phyloP scores from a whole-genome alignment of 2,329 filamentous ascomycete genomes.

The Ceratocystis huliohia region DNA sequence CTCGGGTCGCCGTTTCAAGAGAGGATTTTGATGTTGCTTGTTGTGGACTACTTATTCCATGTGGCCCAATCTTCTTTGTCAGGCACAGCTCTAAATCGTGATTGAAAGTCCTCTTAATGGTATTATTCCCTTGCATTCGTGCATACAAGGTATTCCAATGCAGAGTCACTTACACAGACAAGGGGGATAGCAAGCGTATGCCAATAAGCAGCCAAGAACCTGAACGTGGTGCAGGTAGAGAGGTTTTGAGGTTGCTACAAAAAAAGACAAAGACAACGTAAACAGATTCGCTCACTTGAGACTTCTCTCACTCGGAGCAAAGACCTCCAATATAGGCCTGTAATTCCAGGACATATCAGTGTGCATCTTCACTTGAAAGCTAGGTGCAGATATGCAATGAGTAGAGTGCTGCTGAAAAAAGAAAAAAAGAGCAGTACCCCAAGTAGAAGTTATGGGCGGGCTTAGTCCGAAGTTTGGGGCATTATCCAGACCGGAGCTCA shows the following conservation, averaged over 20 bases:
- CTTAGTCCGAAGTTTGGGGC: background rate
- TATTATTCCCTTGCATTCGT: conserved; percentile 1
- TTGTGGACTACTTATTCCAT: background rate
- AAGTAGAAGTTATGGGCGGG: too few species aligned
- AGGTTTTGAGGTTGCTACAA: background rate
- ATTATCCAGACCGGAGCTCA: background rate
- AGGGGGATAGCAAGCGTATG: background rate
- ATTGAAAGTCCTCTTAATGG: background rate
- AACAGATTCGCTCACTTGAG: background rate
- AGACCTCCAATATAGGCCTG: too few species aligned
- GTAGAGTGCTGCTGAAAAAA: too few species aligned
- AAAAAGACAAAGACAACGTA: background rate
- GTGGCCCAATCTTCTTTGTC: background rate
- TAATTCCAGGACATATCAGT: background rate
- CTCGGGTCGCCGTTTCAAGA: background rate
- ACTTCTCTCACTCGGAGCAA: too few species aligned
- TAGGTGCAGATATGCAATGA: background rate
- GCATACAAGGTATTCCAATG: background rate
- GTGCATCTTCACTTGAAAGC: background rate
- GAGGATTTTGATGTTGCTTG: background rate
- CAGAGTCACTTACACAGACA: conserved; percentile 4
- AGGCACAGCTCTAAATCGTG: too few species aligned
- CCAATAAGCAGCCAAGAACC: background rate
- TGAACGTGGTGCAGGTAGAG: background rate
- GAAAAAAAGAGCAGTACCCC: too few species aligned